phyloP scores from a whole-genome alignment of 192 early-diverging fungal genomes.

The Coemansia sp. region DNA sequence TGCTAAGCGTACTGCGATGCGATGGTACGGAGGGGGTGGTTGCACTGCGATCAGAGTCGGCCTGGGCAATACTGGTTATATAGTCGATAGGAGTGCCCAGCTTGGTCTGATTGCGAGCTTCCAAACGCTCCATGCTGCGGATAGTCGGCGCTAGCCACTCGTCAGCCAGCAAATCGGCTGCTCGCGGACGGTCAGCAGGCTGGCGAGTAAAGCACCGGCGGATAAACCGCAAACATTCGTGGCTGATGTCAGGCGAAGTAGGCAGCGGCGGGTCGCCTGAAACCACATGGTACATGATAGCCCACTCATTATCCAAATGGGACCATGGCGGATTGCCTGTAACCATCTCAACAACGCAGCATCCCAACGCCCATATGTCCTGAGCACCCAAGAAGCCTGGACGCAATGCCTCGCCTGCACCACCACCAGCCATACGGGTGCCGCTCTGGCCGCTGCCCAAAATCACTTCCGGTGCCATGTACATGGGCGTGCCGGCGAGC shows the following conservation, averaged over 20 bases:
- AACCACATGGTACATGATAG: slow-evolving; percentile 89
- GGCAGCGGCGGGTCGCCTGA: slow-evolving; percentile 76
- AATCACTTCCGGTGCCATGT: slow-evolving; percentile 76
- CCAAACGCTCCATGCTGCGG: slow-evolving; percentile 24
- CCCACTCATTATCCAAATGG: slow-evolving; percentile 89
- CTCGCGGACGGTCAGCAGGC: slow-evolving; percentile 66
- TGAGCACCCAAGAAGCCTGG: slow-evolving; percentile 58
- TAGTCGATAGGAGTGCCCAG: slow-evolving; percentile 16
- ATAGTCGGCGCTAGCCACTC: slow-evolving; percentile 62
- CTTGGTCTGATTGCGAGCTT: slow-evolving; percentile 13
- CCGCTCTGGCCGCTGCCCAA: slow-evolving; percentile 70
- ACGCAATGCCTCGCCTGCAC: slow-evolving; percentile 10
- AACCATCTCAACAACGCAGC: slow-evolving; percentile 88
- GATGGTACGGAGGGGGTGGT: slow-evolving; percentile 1
- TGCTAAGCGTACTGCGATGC: slow-evolving; percentile 9
- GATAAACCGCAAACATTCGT: slow-evolving; percentile 71
- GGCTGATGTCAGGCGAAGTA: slow-evolving; percentile 61
- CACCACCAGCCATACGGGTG: slow-evolving; percentile 6
- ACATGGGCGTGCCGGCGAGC: slow-evolving; percentile 62
- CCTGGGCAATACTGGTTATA: slow-evolving; percentile 8
- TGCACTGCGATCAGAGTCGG: slow-evolving; percentile 1
- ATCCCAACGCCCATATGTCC: slow-evolving; percentile 92
- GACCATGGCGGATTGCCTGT: slow-evolving; percentile 88
- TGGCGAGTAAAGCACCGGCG: slow-evolving; percentile 74
- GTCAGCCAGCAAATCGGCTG: slow-evolving; percentile 70